A percentile compares a stretch with the other conserved stretches of the same genome.
Evolutionary conservation across 1,139 yeast species (phyloP).

Genomic region (Protomyces pachydermus): DNA sequence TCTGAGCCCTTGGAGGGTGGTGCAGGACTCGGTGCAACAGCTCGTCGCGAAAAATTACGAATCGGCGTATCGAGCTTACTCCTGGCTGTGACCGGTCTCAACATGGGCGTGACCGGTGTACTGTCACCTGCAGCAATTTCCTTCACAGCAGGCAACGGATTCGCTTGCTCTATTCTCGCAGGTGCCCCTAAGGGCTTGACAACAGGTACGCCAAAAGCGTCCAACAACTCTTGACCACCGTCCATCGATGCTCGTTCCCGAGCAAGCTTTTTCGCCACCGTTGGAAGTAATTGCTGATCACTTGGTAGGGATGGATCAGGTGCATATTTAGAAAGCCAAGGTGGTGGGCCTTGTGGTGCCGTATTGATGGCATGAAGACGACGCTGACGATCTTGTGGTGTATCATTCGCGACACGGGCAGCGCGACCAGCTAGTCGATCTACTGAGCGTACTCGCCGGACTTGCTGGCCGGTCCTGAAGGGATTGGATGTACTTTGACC

Average conservation of each 20-base stretch:
- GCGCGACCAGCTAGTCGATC: not conserved
- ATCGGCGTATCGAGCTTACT: not conserved
- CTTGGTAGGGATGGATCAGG: constrained; percentile 22
- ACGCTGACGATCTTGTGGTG: constrained; percentile 10
- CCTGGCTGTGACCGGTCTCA: not conserved
- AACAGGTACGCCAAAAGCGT: not conserved
- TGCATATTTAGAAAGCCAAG: constrained; percentile 16
- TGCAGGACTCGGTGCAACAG: not conserved
- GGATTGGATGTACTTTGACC: too few relatives aligned
- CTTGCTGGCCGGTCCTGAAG: too few relatives aligned
- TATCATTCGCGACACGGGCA: not conserved
- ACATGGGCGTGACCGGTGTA: not conserved
- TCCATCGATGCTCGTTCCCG: not conserved
- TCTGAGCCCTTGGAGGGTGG: not conserved
- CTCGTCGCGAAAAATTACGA: not conserved
- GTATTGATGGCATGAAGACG: constrained; percentile 18
- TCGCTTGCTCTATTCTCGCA: not conserved
- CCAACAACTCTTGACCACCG: not conserved
- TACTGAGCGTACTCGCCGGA: not conserved
- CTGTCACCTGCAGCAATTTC: not conserved
- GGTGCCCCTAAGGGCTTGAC: not conserved
- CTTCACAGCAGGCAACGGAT: not conserved
- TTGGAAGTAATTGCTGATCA: constrained; percentile 23
- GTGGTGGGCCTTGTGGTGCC: constrained; percentile 27
- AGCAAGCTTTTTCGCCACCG: constrained; percentile 22